Evolutionary conservation across 2,329 filamentous ascomycete genomes (phyloP).

Genomic region (Macrophomina phaseolina): DNA sequence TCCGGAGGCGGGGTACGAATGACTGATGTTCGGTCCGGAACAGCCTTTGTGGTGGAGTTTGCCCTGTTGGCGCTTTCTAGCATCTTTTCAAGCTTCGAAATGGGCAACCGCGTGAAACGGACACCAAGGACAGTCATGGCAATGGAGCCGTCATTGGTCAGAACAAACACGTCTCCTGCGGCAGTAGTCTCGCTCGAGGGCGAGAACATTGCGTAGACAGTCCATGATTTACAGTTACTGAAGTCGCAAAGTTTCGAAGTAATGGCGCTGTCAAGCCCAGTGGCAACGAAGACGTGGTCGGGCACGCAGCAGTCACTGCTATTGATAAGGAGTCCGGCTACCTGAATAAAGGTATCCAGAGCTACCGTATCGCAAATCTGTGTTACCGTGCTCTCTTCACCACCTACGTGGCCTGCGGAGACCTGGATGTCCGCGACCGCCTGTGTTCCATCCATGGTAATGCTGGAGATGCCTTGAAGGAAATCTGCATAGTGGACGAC

Average conservation of each 20-base stretch:
- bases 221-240: constrained; percentile 18
- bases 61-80: not conserved
- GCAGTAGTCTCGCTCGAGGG: not conserved
- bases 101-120: constrained; percentile 30
- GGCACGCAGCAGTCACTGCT: constrained; percentile 29
- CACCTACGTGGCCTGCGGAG: constrained; percentile 26
- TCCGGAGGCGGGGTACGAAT: not conserved
- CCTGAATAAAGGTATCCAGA: constrained; percentile 33
- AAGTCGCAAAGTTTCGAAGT: constrained; percentile 26
- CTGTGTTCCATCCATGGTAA: constrained; percentile 30
- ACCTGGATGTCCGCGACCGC: constrained; percentile 6
- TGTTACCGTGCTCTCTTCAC: constrained; percentile 29
- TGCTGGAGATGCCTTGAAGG: constrained; percentile 30
- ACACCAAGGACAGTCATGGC: constrained; percentile 29
- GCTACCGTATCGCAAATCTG: constrained; percentile 31
- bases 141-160: constrained; percentile 7
- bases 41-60: not conserved
- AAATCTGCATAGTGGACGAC: constrained; percentile 31
- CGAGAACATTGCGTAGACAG: not conserved
- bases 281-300: constrained; percentile 31
- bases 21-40: not conserved
- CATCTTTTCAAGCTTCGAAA: constrained; percentile 29
- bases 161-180: not conserved
- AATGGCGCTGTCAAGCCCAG: constrained; percentile 29
- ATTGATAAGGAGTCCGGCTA: constrained; percentile 33